Percentiles rank a stretch among this genome's conserved stretches.
These are phyloP conservation scores for Galerina sulciceps DNA, from an alignment of 768 basidiomycete species.

Conservation along the genomic window DNA sequence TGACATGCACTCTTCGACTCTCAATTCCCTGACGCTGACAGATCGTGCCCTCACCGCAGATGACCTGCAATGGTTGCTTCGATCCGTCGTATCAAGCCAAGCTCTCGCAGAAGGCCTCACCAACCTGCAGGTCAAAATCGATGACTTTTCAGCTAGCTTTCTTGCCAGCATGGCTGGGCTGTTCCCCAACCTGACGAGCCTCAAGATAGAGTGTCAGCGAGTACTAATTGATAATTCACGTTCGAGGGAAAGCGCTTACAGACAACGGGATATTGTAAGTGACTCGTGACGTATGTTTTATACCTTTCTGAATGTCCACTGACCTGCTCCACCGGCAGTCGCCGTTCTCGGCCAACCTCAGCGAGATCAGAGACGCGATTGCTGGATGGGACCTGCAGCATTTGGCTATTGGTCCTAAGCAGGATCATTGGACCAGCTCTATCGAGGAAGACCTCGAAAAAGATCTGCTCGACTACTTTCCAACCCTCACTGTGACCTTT, in stretches of 20 bases:
- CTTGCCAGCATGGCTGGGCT: conserved; percentile 9
- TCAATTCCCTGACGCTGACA: conserved; percentile 38
- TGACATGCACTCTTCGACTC: conserved; percentile 27
- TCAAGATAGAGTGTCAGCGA: conserved; percentile 16
- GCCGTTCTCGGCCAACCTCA: conserved; percentile 1
- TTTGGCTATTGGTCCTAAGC: conserved; percentile 7
- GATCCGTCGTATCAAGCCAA: not conserved
- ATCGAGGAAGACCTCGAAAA: conserved; percentile 1
- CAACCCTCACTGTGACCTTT: not conserved
- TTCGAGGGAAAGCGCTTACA: not conserved
- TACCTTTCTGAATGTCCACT: not conserved
- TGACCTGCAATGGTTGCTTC: conserved; percentile 35
- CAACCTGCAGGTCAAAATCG: conserved; percentile 14
- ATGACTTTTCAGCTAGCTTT: conserved; percentile 11
- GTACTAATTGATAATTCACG: not conserved
- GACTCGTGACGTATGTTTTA: not conserved
- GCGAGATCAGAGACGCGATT: not conserved
- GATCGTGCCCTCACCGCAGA: conserved; percentile 35
- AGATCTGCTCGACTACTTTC: not conserved
- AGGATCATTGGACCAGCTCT: not conserved
- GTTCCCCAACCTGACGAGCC: conserved; percentile 15
- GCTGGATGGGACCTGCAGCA: conserved; percentile 10
- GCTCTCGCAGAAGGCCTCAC: conserved; percentile 1
- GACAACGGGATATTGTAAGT: not conserved
- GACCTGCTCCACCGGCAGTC: not conserved